Evolutionary conservation across 164 flowering plant genomes (phyloP), one percentile per base, ranked within the genome.

Genomic region (Nymphaea colorata): DNA sequence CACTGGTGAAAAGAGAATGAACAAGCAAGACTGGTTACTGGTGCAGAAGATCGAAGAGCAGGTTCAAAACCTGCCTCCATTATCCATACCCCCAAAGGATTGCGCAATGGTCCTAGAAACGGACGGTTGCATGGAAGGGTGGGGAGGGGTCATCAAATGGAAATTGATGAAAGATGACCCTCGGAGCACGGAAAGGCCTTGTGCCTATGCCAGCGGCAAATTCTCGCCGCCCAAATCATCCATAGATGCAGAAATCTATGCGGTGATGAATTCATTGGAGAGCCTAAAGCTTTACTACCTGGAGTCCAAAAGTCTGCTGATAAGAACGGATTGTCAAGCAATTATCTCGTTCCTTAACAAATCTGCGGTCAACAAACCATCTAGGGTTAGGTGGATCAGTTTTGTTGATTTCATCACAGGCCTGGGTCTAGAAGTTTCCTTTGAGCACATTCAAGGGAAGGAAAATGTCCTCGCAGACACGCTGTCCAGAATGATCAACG

Each of bases 1-100:
- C 4, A 6, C 17, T 6, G 66, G 71, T 4, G 71, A 69, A 5
- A 69, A 47, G 17, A 62, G 59, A 41, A 14, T 44, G 66, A 69
- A 69, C 3, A 11, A 4, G 3, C 14, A 5, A 7, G 71, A 69
- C 41, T 63, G 57, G 66, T 15, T 10, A 5, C 43, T 69, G 10
- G 60, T 69, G 3, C 7, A 4, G 6, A 14, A 69, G 14, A 62
- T 69, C 4, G 41, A 69, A 41, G 15, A 63, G 14, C 2, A 14
- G 11, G 18, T 69, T 3, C 60, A 44, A 16, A 8, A 62, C 2
- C 61, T 69, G 2, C 71, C 71, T 3, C 59, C 62, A 3, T 61
- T 69, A 2, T 42, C 44, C 16, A 6, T 69, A 14, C 66, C 71
- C 15, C 66, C 64, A 11, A 4, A 17, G 59, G 15, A 51, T 5